A percentile compares a stretch with the other conserved stretches of the same genome.
phyloP scores from a whole-genome alignment of 2,329 filamentous ascomycete species.

The Neopestalotiopsis sp. region DNA sequence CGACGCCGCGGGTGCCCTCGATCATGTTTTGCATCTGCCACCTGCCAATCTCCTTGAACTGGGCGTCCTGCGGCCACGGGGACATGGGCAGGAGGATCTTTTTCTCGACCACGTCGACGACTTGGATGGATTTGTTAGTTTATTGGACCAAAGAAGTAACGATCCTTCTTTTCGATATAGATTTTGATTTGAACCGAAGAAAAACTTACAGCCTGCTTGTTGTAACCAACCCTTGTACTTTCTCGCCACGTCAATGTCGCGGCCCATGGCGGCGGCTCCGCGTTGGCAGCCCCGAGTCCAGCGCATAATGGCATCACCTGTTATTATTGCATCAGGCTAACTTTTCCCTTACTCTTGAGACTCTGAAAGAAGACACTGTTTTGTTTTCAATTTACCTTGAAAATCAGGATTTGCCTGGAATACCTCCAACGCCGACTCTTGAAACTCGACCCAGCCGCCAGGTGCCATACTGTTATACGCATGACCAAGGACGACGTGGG shows the following conservation, averaged over 20 bases:
- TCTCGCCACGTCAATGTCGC: background rate
- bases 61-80: background rate
- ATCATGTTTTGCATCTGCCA: background rate
- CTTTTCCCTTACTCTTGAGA: no score
- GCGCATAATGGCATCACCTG: background rate
- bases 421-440: background rate
- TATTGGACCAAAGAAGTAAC: no score
- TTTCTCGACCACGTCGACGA: conserved; percentile 1
- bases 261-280: background rate
- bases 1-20: background rate
- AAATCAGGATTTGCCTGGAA: background rate
- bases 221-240: conserved; percentile 10
- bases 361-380: no score
- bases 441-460: conserved; percentile 18
- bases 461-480: conserved; percentile 9
- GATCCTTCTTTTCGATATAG: background rate
- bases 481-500: background rate
- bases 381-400: background rate
- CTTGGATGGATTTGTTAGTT: background rate
- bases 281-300: background rate
- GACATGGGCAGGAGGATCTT: background rate
- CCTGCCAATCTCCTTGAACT: background rate
- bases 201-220: conserved; percentile 5
- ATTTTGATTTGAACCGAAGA: background rate
- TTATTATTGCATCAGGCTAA: no score